A percentile compares a stretch with the other conserved stretches of the same genome.
Evolutionary conservation across 352 stramenopile genomes (phyloP).

Genomic region (Phytophthora cryptogea): DNA sequence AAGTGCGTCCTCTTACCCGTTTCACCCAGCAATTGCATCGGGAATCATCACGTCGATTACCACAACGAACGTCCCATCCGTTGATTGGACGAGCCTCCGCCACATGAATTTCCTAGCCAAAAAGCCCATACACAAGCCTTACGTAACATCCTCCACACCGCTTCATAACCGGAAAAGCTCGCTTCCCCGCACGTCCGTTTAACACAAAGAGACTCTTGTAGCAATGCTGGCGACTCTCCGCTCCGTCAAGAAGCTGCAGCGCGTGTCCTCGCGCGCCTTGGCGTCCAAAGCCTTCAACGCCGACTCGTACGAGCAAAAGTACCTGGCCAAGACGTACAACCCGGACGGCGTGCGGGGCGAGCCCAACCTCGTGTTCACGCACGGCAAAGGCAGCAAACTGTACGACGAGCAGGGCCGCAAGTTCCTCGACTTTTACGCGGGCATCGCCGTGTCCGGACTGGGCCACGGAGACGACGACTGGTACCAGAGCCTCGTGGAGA

Average conservation of each 20-base stretch:
- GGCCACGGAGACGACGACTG: constrained; percentile 92
- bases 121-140: not conserved
- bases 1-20: not conserved
- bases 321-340: constrained; percentile 87
- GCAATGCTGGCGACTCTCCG: constrained; percentile 28
- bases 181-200: not conserved
- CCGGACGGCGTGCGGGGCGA: constrained; percentile 70
- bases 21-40: not conserved
- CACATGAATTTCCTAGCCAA: constrained; percentile 22
- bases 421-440: constrained; percentile 94
- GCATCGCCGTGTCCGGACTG: constrained; percentile 90
- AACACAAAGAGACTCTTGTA: constrained; percentile 2
- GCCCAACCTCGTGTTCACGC: constrained; percentile 72
- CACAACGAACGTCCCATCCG: constrained; percentile 21
- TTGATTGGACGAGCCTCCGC: constrained; percentile 29
- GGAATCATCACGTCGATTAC: constrained; percentile 26
- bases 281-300: constrained; percentile 46
- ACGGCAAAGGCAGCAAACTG: constrained; percentile 92
- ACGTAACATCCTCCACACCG: constrained; percentile 1
- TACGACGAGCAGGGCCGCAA: constrained; percentile 85
- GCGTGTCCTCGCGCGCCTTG: constrained; percentile 28
- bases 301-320: constrained; percentile 79
- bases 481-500: constrained; percentile 68
- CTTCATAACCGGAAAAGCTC: constrained; percentile 28
- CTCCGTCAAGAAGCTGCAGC: constrained; percentile 23